Evolutionary conservation across 1,139 yeast species (phyloP), one percentile per base, ranked within the genome.

Genomic region (Magnusiomyces magnusii): DNA sequence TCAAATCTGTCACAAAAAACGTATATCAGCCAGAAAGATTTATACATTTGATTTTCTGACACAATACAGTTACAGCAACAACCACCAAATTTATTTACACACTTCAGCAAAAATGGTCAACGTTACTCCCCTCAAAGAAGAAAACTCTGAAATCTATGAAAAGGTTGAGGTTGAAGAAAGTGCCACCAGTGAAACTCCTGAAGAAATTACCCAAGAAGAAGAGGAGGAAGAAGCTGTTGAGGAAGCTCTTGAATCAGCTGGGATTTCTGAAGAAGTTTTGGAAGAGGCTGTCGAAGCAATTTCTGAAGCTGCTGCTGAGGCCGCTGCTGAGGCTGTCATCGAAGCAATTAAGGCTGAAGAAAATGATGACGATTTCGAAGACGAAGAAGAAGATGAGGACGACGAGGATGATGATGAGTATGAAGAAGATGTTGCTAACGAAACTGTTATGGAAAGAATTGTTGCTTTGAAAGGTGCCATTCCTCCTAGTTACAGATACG

Each of bases 381-480:
- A 50, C 2, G 53, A 51, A 19, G 69, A 65, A 41, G 68, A 72
- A n/a, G 73, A 70, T 39, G 44, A 51, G n/a, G 56, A 54, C 28
- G 91, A 83, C 41, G 83, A 79, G 54, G 83, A 81, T 56, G 86
- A 83, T 61, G 83, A 82, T 60, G 86, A 81, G 59, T 87, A 83
- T 57, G 95, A 87, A 65, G 90, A 86, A 66, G 93, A 86, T 70
- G 77, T 84, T 67, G 87, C 85, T 68, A 83, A 85, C 69, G 99
- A 93, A 78, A 86, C 97, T 53, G 67, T 95, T 47, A 76, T 80
- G 63, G 99, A 93, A 68, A 87, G 99, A 80, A 74, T 93, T 65
- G 83, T 83, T 63, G 99, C 99, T 58, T 82, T 93, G 68, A 90
- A 85, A 75, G 98, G 93, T 72, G 89, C 92, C 61, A 79, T 93